Base-by-base conservation (phyloP, 2,329 filamentous ascomycete genomes). In the Cladorrhinum sp. region DNA sequence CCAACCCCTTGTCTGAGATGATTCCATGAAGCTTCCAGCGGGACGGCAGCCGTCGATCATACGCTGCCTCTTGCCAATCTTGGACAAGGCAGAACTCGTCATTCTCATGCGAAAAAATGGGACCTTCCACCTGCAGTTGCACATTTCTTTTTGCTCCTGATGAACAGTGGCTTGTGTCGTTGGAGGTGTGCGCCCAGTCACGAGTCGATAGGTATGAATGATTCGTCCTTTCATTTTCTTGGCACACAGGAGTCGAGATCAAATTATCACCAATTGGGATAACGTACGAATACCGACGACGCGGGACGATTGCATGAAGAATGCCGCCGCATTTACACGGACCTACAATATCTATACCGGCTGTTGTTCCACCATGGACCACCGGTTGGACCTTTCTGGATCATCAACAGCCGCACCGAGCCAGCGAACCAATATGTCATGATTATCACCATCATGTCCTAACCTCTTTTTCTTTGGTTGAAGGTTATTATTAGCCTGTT, bases 11-110 rank as follows among this genome's bases (percentile, higher is more conserved):
- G 65, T 68, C 62, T 24, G 62, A 65, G 60, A 48, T 65, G 62
- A 62, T 70, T 71, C 68, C 61, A 64, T 56, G 60, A 61, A 53
- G 60, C 67, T 71, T 70, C 68, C 55, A 68, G 59, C 53, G 51
- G 62, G 29, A 57, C 27, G 27, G 32, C 9, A 12, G 32, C 16
- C 32, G 59, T 50, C 57, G 65, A 70, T 69, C 67, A 70, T 49
- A 67, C 67, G 56, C 53, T 50, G 54, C 23, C 25, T 45, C 23
- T 29, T 7, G 8, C 57, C 52, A 50, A 60, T 54, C 24, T 45
- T 51, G 57, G 55, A 51, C 60, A 51, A 50, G 29, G 18, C 41
- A 29, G 6, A 50, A 22, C 55, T 45, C 29, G 18, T 18, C 7
- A 48, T 50, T n/a, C 51, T 62, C 59, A 65, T 65, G 63, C 65